Conservation (phyloP, 169 alveolate genomes). For the Plasmodium gallinaceum region DNA sequence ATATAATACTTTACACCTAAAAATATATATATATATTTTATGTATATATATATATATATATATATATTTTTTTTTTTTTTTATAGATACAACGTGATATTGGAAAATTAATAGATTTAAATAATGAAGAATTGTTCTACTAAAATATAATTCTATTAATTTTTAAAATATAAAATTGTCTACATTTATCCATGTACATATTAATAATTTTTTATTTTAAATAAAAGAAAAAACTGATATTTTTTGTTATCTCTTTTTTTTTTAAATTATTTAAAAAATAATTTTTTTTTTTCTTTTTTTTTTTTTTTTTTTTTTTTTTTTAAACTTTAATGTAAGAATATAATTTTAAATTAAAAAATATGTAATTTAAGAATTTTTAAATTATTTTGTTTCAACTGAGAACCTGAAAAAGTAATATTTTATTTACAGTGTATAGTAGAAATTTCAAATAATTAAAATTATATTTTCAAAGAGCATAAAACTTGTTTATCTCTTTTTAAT, state of each 20-base stretch:
- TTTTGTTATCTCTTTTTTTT: background rate
- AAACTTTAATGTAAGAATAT: too few relatives aligned
- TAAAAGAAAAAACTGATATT: background rate
- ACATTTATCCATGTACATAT: too few relatives aligned
- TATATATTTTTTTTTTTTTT: slow-evolving; percentile 8
- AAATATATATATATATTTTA: background rate
- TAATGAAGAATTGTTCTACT: slow-evolving; percentile 57
- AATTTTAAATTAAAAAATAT: too few relatives aligned
- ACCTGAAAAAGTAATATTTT: too few relatives aligned
- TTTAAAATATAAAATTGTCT: too few relatives aligned
- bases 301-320: background rate
- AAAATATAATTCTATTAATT: background rate
- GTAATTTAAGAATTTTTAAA: too few relatives aligned
- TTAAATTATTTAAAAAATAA: too few relatives aligned
- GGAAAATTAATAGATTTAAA: slow-evolving; percentile 37
- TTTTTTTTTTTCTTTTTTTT: too few relatives aligned
- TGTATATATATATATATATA: background rate
- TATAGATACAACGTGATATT: slow-evolving; percentile 27
- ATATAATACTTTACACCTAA: too few relatives aligned
- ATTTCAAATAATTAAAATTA: background rate
- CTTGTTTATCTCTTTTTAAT: too few relatives aligned
- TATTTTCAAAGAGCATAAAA: background rate
- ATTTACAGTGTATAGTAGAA: background rate
- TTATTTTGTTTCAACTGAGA: too few relatives aligned
- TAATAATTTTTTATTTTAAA: too few relatives aligned